Evolutionary conservation across 2,329 filamentous ascomycete species (phyloP).

Genomic region (Calonectria crousiana): DNA sequence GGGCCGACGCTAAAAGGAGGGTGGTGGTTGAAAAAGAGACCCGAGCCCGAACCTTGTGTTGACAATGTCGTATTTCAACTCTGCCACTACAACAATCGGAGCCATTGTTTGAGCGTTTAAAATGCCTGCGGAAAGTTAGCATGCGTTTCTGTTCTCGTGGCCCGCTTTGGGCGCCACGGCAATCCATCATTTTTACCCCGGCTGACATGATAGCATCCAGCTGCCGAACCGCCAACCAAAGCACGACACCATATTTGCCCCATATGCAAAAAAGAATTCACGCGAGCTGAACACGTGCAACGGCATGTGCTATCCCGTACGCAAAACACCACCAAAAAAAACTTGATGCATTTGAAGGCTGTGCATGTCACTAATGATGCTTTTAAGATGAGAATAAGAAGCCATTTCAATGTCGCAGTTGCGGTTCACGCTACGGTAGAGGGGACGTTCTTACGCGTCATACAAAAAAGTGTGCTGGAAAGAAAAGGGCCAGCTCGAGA

Average conservation of each 20-base stretch:
- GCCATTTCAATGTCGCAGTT: not conserved
- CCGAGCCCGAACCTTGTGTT: not conserved
- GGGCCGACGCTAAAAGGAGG: not conserved
- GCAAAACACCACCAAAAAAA: not conserved
- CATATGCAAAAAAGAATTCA: not conserved
- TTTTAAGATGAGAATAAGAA: not conserved
- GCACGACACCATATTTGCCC: not conserved
- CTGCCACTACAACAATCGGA: not conserved
- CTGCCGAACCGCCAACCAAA: not conserved
- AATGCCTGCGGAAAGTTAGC: not conserved
- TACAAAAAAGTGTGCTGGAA: not conserved
- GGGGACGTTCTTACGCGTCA: not conserved
- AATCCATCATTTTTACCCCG: not conserved
- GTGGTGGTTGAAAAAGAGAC: not conserved
- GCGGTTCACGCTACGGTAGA: not conserved
- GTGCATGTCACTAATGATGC: not conserved
- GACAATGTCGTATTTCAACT: not conserved
- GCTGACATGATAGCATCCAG: not conserved
- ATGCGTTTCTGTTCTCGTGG: not conserved
- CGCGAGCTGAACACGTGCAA: not conserved
- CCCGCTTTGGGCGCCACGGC: not conserved
- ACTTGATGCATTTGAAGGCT: not conserved
- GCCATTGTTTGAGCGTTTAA: not conserved
- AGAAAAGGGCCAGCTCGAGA: too few species aligned
- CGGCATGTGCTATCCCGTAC: not conserved